Percentiles rank a stretch among this genome's conserved stretches.
Conservation (phyloP, 2,329 filamentous ascomycete species). For the Penicillium sp. region DNA sequence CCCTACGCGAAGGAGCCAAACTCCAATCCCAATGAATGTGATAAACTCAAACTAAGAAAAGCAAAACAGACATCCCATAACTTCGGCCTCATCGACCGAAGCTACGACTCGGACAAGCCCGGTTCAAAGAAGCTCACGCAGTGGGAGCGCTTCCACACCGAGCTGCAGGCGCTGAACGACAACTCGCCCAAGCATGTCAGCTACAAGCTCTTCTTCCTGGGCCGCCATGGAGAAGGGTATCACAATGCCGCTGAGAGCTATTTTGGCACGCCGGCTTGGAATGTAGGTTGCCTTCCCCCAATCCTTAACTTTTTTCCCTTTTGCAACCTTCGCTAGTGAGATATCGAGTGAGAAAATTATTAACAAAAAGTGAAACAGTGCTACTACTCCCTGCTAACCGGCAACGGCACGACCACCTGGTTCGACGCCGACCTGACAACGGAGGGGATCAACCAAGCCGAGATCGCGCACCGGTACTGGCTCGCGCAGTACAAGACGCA, state of each 20-base stretch:
- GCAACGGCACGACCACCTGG: constrained; percentile 61
- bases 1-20: neutral
- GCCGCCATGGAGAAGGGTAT: constrained; percentile 64
- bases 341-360: neutral
- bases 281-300: constrained; percentile 46
- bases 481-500: constrained; percentile 49
- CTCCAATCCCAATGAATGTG: neutral
- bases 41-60: neutral
- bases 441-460: constrained; percentile 57
- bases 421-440: constrained; percentile 61
- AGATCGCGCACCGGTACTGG: constrained; percentile 53
- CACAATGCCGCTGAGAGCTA: constrained; percentile 64
- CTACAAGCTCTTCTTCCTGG: constrained; percentile 63
- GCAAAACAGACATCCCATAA: constrained; percentile 41
- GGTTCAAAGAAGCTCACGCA: constrained; percentile 48
- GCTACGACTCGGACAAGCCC: constrained; percentile 47
- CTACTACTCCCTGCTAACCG: constrained; percentile 63
- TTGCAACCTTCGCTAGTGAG: neutral
- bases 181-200: constrained; percentile 45
- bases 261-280: constrained; percentile 65
- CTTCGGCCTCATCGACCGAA: constrained; percentile 56
- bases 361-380: constrained; percentile 42
- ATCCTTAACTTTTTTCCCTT: neutral
- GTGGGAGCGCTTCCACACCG: constrained; percentile 61
- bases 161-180: constrained; percentile 54